Conservation (phyloP, 2,329 filamentous ascomycete species). For the Penicillium polonicum region DNA sequence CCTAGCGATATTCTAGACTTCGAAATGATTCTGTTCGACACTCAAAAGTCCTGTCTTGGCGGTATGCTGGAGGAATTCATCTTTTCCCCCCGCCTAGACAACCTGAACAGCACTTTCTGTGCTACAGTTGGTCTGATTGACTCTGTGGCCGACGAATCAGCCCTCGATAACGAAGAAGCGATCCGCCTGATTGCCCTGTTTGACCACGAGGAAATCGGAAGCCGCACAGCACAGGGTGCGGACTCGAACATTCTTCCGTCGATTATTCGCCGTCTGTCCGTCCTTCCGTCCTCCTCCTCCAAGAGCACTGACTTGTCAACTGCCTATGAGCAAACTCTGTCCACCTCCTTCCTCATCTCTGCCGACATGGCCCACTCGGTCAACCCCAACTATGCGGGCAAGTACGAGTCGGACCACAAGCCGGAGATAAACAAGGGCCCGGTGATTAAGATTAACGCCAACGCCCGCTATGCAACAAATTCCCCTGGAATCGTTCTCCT, state of each 20-base stretch:
- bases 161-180: constrained; percentile 71
- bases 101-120: constrained; percentile 95
- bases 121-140: constrained; percentile 80
- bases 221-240: constrained; percentile 86
- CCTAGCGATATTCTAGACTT: constrained; percentile 81
- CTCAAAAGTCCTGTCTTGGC: constrained; percentile 83
- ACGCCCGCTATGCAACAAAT: constrained; percentile 95
- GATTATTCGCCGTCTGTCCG: constrained; percentile 80
- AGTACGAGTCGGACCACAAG: constrained; percentile 88
- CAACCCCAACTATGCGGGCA: constrained; percentile 88
- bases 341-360: constrained; percentile 88
- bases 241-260: constrained; percentile 88
- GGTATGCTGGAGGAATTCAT: constrained; percentile 92
- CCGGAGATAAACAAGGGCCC: constrained; percentile 96
- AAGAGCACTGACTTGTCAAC: constrained; percentile 66
- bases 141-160: constrained; percentile 63
- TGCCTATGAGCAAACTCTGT: constrained; percentile 88
- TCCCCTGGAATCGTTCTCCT: constrained; percentile 90
- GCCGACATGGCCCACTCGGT: constrained; percentile 98
- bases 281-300: constrained; percentile 64
- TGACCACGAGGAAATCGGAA: constrained; percentile 97
- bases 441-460: constrained; percentile 97
- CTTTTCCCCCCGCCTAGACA: constrained; percentile 93
- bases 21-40: constrained; percentile 95
- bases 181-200: constrained; percentile 95